Evolutionary conservation across 73 alveolate species (phyloP).

Genomic region (Blepharisma stoltei): DNA sequence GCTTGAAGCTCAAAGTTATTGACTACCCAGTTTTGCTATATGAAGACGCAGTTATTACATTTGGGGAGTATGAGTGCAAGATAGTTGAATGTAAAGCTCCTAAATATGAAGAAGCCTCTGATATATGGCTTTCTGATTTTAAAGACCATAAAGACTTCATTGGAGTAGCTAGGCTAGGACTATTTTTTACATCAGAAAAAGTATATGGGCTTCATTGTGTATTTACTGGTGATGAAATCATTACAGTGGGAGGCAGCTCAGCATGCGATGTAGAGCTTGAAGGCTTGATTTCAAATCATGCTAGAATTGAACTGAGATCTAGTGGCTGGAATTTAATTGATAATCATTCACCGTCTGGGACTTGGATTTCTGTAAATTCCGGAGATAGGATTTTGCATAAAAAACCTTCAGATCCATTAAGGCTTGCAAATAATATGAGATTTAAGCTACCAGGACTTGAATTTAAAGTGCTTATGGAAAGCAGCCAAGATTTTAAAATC

Average conservation of each 20-base stretch:
- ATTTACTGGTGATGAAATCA: background rate
- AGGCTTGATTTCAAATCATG: background rate
- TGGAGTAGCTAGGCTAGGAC: background rate
- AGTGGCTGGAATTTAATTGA: slow-evolving; percentile 17
- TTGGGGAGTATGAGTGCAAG: background rate
- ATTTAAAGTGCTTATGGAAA: background rate
- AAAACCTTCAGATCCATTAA: slow-evolving; percentile 4
- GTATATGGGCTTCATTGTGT: background rate
- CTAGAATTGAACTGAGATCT: slow-evolving; percentile 14
- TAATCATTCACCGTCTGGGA: slow-evolving; percentile 21
- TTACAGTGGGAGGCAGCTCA: background rate
- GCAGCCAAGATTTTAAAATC: background rate
- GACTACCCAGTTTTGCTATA: background rate
- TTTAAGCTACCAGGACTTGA: slow-evolving; percentile 8
- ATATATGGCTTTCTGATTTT: background rate
- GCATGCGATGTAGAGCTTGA: background rate
- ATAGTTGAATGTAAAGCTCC: background rate
- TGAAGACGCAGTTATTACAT: background rate
- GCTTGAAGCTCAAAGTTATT: background rate
- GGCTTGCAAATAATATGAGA: background rate
- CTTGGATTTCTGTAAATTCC: background rate
- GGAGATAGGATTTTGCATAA: background rate
- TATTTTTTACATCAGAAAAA: background rate
- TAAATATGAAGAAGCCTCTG: background rate
- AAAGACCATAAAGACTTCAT: no score